Conservation (phyloP, 345 rosid genomes). For the Gossypium arboreum region DNA sequence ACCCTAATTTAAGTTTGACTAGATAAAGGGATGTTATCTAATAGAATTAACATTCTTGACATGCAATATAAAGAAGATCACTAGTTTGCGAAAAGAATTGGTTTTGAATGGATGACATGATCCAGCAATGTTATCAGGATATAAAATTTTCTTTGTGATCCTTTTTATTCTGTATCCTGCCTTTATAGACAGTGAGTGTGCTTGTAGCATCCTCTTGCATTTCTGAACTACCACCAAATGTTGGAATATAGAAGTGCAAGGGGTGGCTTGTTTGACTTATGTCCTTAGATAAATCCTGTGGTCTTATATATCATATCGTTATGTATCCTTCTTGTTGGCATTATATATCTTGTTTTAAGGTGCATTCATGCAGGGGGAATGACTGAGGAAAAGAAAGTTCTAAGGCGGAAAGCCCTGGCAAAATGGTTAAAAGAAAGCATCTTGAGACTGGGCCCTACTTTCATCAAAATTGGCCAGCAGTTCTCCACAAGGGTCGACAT, state of each 20-base stretch:
- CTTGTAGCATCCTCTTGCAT: background rate
- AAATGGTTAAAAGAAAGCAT: constrained; percentile 94
- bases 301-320: background rate
- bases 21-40: background rate
- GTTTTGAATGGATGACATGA: background rate
- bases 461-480: constrained; percentile 96
- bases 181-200: background rate
- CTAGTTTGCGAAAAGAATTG: background rate
- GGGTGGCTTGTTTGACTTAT: background rate
- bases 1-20: background rate
- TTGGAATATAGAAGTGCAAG: background rate
- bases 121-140: background rate
- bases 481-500: constrained; percentile 97
- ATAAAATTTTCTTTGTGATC: constrained; percentile 1
- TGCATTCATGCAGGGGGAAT: constrained; percentile 67
- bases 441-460: constrained; percentile 92
- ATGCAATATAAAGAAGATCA: background rate
- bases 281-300: background rate
- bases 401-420: constrained; percentile 68
- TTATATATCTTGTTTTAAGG: constrained; percentile 10
- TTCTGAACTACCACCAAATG: background rate
- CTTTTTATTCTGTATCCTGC: background rate
- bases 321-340: background rate
- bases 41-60: background rate
- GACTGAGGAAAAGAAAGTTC: constrained; percentile 71